Conservation (phyloP, 192 early-diverging fungal genomes). For the Chytriomyces sp. region DNA sequence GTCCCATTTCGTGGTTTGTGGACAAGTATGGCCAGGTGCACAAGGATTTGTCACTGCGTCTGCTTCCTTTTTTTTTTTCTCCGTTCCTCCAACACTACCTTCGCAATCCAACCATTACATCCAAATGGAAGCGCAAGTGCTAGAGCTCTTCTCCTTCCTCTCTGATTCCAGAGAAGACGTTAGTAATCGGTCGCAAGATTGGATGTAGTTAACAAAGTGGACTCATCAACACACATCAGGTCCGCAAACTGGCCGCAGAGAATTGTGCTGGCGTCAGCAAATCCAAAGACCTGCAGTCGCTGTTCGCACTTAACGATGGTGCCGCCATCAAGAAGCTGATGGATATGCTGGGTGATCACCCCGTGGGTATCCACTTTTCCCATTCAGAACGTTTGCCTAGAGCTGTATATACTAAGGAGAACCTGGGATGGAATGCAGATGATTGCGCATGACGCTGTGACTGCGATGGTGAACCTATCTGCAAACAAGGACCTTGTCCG, state of each 20-base stretch:
- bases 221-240: conserved; percentile 40
- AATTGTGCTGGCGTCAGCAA: conserved; percentile 74
- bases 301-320: conserved; percentile 62
- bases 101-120: no score
- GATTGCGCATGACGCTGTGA: conserved; percentile 81
- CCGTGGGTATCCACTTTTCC: conserved; percentile 43
- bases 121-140: conserved; percentile 18
- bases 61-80: no score
- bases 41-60: no score
- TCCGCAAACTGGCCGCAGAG: conserved; percentile 78
- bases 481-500: conserved; percentile 62
- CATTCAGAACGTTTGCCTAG: not conserved
- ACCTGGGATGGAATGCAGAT: conserved; percentile 47
- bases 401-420: no score
- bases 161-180: conserved; percentile 74
- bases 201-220: not conserved
- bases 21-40: no score
- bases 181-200: conserved; percentile 11
- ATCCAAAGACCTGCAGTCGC: conserved; percentile 61
- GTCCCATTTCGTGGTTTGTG: no score
- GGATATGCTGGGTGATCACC: conserved; percentile 66
- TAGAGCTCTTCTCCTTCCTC: conserved; percentile 72
- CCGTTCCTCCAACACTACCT: no score
- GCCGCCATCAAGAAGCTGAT: conserved; percentile 67
- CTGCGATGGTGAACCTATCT: conserved; percentile 83